These are phyloP conservation scores for Byssochlamys sp. DNA, from an alignment of 2,329 filamentous ascomycete species.

Conservation along the genomic window DNA sequence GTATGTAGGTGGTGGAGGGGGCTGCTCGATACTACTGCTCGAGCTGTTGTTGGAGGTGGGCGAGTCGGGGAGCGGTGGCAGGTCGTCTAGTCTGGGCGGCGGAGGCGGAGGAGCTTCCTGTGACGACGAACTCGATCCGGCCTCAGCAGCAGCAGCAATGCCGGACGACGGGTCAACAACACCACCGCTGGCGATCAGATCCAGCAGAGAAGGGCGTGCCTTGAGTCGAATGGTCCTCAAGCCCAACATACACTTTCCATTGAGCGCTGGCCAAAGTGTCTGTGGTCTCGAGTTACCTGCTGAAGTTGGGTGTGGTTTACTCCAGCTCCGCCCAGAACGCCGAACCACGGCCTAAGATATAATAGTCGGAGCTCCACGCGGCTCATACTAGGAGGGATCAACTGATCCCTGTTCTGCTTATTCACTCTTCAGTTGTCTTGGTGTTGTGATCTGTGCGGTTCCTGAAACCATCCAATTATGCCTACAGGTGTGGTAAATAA, in stretches of 20 bases:
- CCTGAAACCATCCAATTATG: too few relatives aligned
- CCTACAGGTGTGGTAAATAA: background rate
- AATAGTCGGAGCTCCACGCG: background rate
- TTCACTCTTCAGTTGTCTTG: background rate
- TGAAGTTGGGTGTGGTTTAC: background rate
- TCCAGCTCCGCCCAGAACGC: background rate
- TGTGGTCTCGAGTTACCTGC: too few relatives aligned
- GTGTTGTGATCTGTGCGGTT: background rate
- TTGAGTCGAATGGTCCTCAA: conserved; percentile 48
- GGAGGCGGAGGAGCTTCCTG: conserved; percentile 16
- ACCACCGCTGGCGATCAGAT: conserved; percentile 47
- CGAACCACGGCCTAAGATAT: background rate
- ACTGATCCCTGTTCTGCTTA: background rate
- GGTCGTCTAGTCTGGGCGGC: conserved; percentile 32
- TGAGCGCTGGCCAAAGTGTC: background rate
- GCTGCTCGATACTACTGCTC: conserved; percentile 11
- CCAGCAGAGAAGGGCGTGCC: conserved; percentile 53
- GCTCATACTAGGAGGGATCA: background rate
- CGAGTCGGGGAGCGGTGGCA: conserved; percentile 38
- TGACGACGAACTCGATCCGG: conserved; percentile 15
- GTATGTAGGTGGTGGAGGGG: conserved; percentile 13
- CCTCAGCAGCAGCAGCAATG: conserved; percentile 7
- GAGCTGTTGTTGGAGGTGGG: conserved; percentile 19
- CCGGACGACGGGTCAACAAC: conserved; percentile 28
- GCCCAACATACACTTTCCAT: conserved; percentile 42